Percentiles rank a stretch among this genome's conserved stretches.
These are phyloP conservation scores for Pythium plurisporium DNA, from an alignment of 352 stramenopile species.

Conservation along the genomic window DNA sequence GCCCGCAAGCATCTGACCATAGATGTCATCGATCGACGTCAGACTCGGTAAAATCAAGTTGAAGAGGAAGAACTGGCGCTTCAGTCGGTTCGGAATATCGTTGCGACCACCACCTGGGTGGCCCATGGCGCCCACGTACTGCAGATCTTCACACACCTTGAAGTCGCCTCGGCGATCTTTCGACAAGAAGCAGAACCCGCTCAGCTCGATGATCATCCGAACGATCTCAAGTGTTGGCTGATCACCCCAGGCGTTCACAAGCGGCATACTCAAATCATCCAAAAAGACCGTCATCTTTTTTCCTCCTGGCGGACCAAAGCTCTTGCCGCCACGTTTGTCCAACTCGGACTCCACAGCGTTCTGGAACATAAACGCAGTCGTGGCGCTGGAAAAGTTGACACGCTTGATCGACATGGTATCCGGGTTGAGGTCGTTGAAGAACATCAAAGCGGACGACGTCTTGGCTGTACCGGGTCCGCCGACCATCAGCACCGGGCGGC, in stretches of 20 bases:
- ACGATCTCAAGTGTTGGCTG: constrained; percentile 98
- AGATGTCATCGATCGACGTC: constrained; percentile 99
- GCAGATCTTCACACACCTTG: constrained; percentile 97
- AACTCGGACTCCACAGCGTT: constrained; percentile 60
- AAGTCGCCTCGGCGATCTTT: constrained; percentile 99
- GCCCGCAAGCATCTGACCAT: constrained; percentile 96
- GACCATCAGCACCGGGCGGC: constrained; percentile 94
- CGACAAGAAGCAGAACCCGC: constrained; percentile 96
- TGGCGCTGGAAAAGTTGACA: constrained; percentile 98
- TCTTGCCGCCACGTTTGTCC: constrained; percentile 76
- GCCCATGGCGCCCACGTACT: constrained; percentile 98
- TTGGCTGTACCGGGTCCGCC: constrained; percentile 97
- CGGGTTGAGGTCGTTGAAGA: constrained; percentile 93
- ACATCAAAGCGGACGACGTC: constrained; percentile 97
- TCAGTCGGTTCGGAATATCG: constrained; percentile 98
- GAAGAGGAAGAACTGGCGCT: constrained; percentile 99
- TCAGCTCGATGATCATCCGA: constrained; percentile 95
- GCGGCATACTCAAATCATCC: constrained; percentile 96
- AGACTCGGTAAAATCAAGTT: constrained; percentile 97
- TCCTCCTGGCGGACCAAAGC: constrained; percentile 94
- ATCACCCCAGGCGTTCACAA: constrained; percentile 98
- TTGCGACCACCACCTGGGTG: constrained; percentile 97
- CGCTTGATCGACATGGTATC: constrained; percentile 95
- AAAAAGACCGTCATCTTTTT: constrained; percentile 99
- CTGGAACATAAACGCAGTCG: constrained; percentile 95